phyloP scores from a whole-genome alignment of 1,284 basidiomycete genomes.

The Rhodotorula sp. region DNA sequence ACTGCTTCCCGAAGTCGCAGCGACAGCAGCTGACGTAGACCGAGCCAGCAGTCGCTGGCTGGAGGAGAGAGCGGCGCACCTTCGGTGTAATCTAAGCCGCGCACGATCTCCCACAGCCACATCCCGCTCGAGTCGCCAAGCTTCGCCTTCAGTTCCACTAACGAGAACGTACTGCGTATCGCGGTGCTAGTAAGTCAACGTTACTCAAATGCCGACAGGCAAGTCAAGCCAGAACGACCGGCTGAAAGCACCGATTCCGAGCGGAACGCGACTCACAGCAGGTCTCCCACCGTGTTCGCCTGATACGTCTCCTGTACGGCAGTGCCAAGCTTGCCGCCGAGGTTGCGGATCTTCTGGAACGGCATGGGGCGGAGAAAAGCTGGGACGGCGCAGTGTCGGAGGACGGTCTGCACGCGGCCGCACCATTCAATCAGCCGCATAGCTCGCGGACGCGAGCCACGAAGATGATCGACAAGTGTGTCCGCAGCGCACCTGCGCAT shows the following conservation, averaged over 20 bases:
- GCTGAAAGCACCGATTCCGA: not conserved
- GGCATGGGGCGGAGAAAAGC: conserved; percentile 73
- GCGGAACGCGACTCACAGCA: conserved; percentile 60
- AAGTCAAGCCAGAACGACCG: not conserved
- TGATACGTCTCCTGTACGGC: conserved; percentile 83
- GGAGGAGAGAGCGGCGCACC: conserved; percentile 55
- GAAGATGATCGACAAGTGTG: not conserved
- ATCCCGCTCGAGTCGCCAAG: conserved; percentile 74
- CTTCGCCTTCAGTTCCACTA: conserved; percentile 76
- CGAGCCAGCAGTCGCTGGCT: too few relatives aligned
- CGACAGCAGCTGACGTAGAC: too few relatives aligned
- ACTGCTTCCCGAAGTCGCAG: too few relatives aligned
- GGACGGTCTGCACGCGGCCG: conserved; percentile 60
- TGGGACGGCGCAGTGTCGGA: conserved; percentile 77
- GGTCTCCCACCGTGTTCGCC: conserved; percentile 81
- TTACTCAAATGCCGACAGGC: not conserved
- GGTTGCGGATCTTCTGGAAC: conserved; percentile 92
- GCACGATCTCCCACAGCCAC: conserved; percentile 80
- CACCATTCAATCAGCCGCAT: conserved; percentile 5
- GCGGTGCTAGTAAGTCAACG: not conserved
- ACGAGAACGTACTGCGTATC: conserved; percentile 49
- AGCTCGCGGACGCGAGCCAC: conserved; percentile 9
- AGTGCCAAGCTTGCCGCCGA: conserved; percentile 91
- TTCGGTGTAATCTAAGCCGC: conserved; percentile 87
- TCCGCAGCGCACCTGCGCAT: conserved; percentile 62